Conservation (phyloP, 2,329 filamentous ascomycete species). For the Paraconiothyrium sp. region DNA sequence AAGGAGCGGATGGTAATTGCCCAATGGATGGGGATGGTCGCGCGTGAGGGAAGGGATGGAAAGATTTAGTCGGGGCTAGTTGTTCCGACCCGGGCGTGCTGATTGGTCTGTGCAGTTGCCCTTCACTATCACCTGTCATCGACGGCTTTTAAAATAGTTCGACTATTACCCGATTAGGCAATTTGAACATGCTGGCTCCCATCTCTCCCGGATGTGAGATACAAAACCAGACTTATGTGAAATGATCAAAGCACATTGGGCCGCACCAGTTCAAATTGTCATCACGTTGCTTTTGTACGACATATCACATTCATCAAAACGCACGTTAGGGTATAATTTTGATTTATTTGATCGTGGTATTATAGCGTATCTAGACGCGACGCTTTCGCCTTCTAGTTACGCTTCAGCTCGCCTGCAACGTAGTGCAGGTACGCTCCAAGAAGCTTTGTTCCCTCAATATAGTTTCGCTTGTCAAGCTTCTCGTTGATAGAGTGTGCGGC, state of each 20-base stretch:
- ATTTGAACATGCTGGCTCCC: neutral
- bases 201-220: neutral
- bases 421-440: constrained; percentile 96
- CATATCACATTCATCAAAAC: neutral
- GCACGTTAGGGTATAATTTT: constrained; percentile 13
- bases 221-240: neutral
- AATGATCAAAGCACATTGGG: neutral
- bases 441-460: constrained; percentile 97
- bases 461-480: constrained; percentile 96
- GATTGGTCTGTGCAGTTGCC: constrained; percentile 23
- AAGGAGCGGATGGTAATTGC: constrained; percentile 14
- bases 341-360: constrained; percentile 3
- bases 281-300: neutral
- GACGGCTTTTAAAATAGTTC: neutral
- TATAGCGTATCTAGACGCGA: neutral
- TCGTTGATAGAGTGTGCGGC: constrained; percentile 98
- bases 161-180: constrained; percentile 4
- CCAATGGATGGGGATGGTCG: constrained; percentile 23
- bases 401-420: constrained; percentile 84
- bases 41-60: constrained; percentile 24
- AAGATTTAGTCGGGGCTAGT: constrained; percentile 37
- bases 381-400: constrained; percentile 20
- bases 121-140: neutral
- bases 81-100: constrained; percentile 32
- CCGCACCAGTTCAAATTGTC: neutral